phyloP scores from a whole-genome alignment of 768 basidiomycete genomes.

The Trametes gibbosa region DNA sequence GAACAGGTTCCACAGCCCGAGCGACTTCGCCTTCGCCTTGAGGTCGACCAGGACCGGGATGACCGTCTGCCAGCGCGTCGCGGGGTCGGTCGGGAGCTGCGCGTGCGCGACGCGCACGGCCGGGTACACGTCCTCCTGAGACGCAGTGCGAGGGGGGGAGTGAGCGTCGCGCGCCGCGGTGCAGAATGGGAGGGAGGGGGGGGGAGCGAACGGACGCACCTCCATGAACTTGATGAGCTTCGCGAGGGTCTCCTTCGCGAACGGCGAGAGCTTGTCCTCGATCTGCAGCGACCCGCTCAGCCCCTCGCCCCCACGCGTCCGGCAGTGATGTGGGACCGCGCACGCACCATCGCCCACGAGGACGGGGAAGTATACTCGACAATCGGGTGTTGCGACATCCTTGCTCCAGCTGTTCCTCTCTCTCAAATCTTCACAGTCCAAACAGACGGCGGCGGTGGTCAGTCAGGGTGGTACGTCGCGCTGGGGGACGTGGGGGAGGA shows the following conservation, averaged over 20 bases:
- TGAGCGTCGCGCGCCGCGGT: neutral
- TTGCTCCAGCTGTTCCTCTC: neutral
- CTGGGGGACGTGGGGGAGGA: neutral
- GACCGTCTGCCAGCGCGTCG: constrained; percentile 78
- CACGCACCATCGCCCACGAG: constrained; percentile 81
- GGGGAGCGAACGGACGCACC: constrained; percentile 38
- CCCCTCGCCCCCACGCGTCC: neutral
- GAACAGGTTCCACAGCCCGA: constrained; percentile 97
- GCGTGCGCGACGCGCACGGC: constrained; percentile 72
- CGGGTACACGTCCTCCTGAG: constrained; percentile 85
- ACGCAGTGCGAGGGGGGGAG: too few relatives aligned
- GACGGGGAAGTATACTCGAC: constrained; percentile 76
- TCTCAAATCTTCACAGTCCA: too few relatives aligned
- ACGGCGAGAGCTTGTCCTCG: constrained; percentile 90
- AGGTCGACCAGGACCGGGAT: constrained; percentile 80
- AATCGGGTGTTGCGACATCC: constrained; percentile 65
- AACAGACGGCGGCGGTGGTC: too few relatives aligned
- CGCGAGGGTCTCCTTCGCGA: constrained; percentile 80
- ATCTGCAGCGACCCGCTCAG: constrained; percentile 44
- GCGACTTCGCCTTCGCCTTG: constrained; percentile 82
- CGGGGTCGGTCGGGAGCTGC: constrained; percentile 78
- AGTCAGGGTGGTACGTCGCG: neutral
- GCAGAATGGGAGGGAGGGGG: neutral
- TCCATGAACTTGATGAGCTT: constrained; percentile 85
- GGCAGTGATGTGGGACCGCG: neutral